Conservation (phyloP, 139 green algal genomes). For the Micractinium conductrix region DNA sequence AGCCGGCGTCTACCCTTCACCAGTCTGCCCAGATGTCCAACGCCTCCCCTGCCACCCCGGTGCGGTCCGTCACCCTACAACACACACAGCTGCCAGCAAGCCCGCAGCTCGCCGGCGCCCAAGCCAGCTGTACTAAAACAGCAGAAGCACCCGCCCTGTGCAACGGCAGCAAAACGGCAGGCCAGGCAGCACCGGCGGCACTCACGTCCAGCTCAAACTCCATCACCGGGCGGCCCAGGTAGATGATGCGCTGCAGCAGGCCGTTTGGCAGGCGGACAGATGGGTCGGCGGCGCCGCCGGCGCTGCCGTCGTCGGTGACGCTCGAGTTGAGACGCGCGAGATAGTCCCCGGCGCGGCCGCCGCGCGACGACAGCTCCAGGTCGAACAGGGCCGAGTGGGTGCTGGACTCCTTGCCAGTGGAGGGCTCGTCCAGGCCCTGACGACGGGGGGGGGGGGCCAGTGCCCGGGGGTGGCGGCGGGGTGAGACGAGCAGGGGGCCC, state of each 20-base stretch:
- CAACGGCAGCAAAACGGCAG: no score
- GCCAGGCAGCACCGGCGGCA: no score
- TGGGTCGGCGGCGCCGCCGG: not conserved
- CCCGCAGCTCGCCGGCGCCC: no score
- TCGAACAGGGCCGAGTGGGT: slow-evolving; percentile 49
- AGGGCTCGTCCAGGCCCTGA: slow-evolving; percentile 21
- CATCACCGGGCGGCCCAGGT: slow-evolving; percentile 41
- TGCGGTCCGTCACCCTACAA: no score
- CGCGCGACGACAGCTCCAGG: slow-evolving; percentile 37
- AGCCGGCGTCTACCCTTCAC: no score
- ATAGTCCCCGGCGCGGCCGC: not conserved
- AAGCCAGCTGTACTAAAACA: no score
- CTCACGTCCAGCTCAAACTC: slow-evolving; percentile 48
- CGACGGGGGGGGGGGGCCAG: not conserved
- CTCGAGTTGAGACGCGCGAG: slow-evolving; percentile 10
- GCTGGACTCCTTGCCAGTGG: slow-evolving; percentile 39
- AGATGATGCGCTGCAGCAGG: slow-evolving; percentile 40
- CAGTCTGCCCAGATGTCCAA: no score
- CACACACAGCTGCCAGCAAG: no score
- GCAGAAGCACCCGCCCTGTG: no score
- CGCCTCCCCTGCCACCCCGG: no score
- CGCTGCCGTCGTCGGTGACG: not conserved
- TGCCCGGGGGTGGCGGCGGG: not conserved
- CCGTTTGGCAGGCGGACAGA: slow-evolving; percentile 17
- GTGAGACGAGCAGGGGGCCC: not conserved